Evolutionary conservation across 495 filamentous ascomycete genomes (phyloP).

Genomic region (Annulohypoxylon stygium): DNA sequence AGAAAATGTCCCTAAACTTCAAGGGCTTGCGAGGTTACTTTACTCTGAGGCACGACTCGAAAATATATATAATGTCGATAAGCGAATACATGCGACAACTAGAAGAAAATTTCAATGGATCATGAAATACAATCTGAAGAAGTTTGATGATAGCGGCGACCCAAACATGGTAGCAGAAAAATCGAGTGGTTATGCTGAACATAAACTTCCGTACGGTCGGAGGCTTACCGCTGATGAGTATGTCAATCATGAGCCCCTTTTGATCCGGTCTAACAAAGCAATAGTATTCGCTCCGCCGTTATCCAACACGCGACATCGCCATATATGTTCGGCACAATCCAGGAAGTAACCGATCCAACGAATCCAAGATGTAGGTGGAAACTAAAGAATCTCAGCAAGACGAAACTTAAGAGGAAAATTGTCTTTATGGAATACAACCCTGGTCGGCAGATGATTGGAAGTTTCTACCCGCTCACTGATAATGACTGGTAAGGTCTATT

Average conservation of each 20-base stretch:
- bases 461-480: slow-evolving; percentile 74
- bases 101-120: not conserved
- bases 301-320: not conserved
- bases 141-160: not conserved
- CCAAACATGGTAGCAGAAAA: not conserved
- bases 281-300: not conserved
- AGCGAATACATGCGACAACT: not conserved
- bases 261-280: not conserved
- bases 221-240: not conserved
- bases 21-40: not conserved
- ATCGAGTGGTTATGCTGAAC: slow-evolving; percentile 1
- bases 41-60: not conserved
- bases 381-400: not conserved
- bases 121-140: not conserved
- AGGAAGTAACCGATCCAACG: slow-evolving; percentile 16
- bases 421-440: slow-evolving; percentile 73
- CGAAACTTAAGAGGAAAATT: slow-evolving; percentile 43
- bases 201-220: not conserved
- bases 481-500: slow-evolving; percentile 65
- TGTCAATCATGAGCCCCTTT: not conserved
- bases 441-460: slow-evolving; percentile 69
- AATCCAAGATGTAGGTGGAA: slow-evolving; percentile 4
- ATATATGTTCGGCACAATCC: slow-evolving; percentile 30
- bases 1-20: not conserved
- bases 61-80: not conserved